Conservation (phyloP, 768 basidiomycete genomes). For the Psilocybe azurescens region DNA sequence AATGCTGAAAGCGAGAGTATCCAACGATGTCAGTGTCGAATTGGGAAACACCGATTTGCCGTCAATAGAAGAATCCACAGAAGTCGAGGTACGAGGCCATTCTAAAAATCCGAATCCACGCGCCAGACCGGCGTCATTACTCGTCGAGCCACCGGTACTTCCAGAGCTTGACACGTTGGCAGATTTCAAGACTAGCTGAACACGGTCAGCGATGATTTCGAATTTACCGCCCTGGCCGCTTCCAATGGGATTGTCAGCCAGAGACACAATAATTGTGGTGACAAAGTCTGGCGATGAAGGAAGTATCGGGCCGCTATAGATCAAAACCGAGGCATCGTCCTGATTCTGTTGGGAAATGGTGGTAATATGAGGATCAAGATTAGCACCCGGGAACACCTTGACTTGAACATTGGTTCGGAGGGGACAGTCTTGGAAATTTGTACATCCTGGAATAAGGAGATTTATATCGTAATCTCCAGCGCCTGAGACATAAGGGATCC, state of each 20-base stretch:
- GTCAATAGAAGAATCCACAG: constrained; percentile 44
- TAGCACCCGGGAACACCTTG: constrained; percentile 79
- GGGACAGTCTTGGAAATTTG: constrained; percentile 77
- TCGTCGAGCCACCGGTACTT: constrained; percentile 34
- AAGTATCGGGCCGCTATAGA: constrained; percentile 88
- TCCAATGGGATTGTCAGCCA: constrained; percentile 70
- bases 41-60: constrained; percentile 71
- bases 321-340: constrained; percentile 58
- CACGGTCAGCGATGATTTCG: constrained; percentile 82
- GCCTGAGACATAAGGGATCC: constrained; percentile 92
- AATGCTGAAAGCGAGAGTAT: constrained; percentile 65
- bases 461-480: constrained; percentile 87
- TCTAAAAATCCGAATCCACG: constrained; percentile 88
- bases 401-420: constrained; percentile 83
- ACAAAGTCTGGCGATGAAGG: constrained; percentile 75
- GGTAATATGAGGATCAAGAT: constrained; percentile 66
- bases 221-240: constrained; percentile 70
- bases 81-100: constrained; percentile 65
- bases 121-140: constrained; percentile 36
- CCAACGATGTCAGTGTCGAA: constrained; percentile 69
- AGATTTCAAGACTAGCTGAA: constrained; percentile 80
- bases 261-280: constrained; percentile 74
- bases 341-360: constrained; percentile 75
- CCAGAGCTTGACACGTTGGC: constrained; percentile 48
- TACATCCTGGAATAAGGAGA: constrained; percentile 88